Evolutionary conservation across 352 stramenopile species (phyloP).

Genomic region (Thalassiosira delicatula): DNA sequence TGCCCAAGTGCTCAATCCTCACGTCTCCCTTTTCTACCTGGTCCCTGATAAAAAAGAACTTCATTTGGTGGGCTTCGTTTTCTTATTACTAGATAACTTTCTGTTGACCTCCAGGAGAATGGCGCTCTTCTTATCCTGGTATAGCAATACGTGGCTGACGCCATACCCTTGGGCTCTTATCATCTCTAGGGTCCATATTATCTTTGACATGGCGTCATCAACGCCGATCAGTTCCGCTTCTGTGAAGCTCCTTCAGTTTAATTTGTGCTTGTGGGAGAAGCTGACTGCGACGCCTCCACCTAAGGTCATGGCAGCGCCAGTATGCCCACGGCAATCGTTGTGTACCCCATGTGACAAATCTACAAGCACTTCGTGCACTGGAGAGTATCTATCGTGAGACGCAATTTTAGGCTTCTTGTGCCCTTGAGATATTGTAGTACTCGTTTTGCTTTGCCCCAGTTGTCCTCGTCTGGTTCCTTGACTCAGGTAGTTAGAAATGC

Average conservation of each 20-base stretch:
- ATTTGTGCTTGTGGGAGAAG: slow-evolving; percentile 39
- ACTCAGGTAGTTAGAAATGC: slow-evolving; percentile 55
- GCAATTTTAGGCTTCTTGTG: slow-evolving; percentile 6
- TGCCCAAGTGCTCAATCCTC: slow-evolving; percentile 37
- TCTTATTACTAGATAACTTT: not conserved
- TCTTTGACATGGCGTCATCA: slow-evolving; percentile 15
- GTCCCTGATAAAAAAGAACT: not conserved
- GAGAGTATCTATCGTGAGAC: slow-evolving; percentile 17
- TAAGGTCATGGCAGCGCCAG: slow-evolving; percentile 47
- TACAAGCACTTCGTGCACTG: not conserved
- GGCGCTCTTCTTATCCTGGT: slow-evolving; percentile 4
- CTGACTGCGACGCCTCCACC: slow-evolving; percentile 2
- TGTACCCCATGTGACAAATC: slow-evolving; percentile 50
- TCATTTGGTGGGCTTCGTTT: not conserved
- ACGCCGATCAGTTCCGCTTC: slow-evolving; percentile 16
- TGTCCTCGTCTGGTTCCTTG: slow-evolving; percentile 30
- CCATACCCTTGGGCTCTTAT: not conserved
- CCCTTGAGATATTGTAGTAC: not conserved
- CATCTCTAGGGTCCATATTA: not conserved
- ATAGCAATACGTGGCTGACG: not conserved
- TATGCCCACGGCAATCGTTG: slow-evolving; percentile 20
- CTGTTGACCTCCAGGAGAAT: not conserved
- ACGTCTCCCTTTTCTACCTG: slow-evolving; percentile 44
- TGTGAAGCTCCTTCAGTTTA: slow-evolving; percentile 45
- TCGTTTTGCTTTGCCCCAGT: not conserved